Conservation (phyloP, 306 rosid species). For the Castanea sativa region DNA sequence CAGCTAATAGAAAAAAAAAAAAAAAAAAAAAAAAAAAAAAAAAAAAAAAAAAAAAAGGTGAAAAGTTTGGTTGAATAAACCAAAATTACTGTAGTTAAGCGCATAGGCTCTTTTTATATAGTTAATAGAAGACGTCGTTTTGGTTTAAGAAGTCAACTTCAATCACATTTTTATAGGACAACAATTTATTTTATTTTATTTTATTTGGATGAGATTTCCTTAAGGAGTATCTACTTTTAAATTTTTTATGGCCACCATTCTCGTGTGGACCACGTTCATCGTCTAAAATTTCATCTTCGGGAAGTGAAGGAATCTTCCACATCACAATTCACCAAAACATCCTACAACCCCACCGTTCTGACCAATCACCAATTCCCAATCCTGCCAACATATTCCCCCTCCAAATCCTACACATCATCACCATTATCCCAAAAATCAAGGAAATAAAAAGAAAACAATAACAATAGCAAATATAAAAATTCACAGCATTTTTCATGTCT, state of each 20-base stretch:
- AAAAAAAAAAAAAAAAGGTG: too few species aligned
- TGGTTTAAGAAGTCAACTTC: background rate
- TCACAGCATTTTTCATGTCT: too few species aligned
- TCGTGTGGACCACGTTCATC: conserved; percentile 41
- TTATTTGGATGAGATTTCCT: background rate
- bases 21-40: too few species aligned
- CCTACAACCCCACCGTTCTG: background rate
- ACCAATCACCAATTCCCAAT: conserved; percentile 2
- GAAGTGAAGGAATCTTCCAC: background rate
- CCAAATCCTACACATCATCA: background rate
- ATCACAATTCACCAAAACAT: background rate
- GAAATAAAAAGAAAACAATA: too few species aligned
- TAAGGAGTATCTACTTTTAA: too few species aligned
- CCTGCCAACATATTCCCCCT: background rate
- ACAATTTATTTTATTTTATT: background rate
- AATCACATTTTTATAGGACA: background rate
- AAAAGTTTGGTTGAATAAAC: too few species aligned
- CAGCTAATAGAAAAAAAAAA: too few species aligned
- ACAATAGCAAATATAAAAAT: too few species aligned
- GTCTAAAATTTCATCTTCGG: background rate
- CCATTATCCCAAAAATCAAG: too few species aligned
- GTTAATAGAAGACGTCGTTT: too few species aligned
- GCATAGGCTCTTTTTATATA: too few species aligned
- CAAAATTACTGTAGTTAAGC: too few species aligned
- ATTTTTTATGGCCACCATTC: background rate